Conservation (phyloP, 1,284 basidiomycete species). For the Leccinum subrobustum region DNA sequence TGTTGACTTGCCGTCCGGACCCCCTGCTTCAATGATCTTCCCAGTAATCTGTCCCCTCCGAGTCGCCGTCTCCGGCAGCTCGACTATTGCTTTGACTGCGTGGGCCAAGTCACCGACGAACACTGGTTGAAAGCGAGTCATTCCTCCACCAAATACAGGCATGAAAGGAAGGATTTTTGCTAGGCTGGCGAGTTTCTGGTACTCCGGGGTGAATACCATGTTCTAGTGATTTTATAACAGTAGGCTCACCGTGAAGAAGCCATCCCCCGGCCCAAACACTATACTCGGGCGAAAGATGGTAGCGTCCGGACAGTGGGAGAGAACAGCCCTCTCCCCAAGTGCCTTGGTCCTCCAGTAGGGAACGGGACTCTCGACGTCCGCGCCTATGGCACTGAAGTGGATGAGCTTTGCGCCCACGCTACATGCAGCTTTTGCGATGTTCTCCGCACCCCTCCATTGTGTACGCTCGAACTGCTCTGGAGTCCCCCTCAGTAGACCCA, state of each 20-base stretch:
- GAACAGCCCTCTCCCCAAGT: background rate
- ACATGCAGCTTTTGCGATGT: constrained; percentile 53
- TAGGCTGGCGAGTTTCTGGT: constrained; percentile 60
- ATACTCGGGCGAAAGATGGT: background rate
- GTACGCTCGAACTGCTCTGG: constrained; percentile 54
- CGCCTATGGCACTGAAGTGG: constrained; percentile 64
- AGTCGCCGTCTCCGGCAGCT: background rate
- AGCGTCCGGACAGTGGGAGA: background rate
- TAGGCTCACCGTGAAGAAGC: background rate
- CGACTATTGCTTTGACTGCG: constrained; percentile 27
- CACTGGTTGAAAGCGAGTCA: constrained; percentile 65
- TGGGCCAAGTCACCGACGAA: constrained; percentile 65
- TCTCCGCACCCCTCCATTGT: constrained; percentile 63
- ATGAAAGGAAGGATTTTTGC: constrained; percentile 63
- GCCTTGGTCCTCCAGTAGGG: constrained; percentile 40
- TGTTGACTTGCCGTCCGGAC: background rate
- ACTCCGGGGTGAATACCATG: background rate
- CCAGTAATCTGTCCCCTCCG: background rate
- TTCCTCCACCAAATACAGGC: constrained; percentile 71
- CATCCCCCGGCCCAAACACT: background rate
- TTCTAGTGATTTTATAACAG: background rate
- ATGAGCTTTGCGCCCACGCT: constrained; percentile 52
- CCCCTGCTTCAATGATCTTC: background rate
- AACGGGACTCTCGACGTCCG: constrained; percentile 46
- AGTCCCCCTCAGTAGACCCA: constrained; percentile 61